Evolutionary conservation across 495 filamentous ascomycete species (phyloP).

Genomic region (Podospora bellae-mahoneyi): DNA sequence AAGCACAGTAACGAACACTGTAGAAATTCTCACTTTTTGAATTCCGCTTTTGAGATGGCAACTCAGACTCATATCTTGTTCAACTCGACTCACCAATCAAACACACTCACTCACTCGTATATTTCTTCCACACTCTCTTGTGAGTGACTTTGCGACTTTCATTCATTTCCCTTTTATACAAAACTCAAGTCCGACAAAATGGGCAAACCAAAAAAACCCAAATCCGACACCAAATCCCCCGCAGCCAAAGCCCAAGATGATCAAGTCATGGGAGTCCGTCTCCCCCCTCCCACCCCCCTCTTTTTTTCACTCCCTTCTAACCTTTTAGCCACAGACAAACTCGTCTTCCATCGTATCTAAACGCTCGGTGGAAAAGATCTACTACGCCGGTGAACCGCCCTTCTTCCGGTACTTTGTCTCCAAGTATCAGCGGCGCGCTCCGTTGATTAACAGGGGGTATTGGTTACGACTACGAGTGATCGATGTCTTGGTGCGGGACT

Average conservation of each 20-base stretch:
- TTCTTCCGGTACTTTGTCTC: slow-evolving; percentile 85
- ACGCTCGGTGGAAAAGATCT: slow-evolving; percentile 79
- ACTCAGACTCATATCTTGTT: not conserved
- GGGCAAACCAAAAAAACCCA: slow-evolving; percentile 12
- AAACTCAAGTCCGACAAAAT: not conserved
- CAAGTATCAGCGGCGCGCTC: slow-evolving; percentile 74
- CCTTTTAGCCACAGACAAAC: slow-evolving; percentile 60
- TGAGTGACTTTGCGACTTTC: not conserved
- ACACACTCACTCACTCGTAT: not conserved
- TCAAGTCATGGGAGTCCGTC: slow-evolving; percentile 65
- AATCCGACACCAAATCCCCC: slow-evolving; percentile 13
- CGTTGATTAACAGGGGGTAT: slow-evolving; percentile 84
- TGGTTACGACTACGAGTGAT: slow-evolving; percentile 81
- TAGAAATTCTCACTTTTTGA: not conserved
- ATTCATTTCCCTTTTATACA: not conserved
- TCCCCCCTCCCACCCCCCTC: not conserved
- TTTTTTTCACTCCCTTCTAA: slow-evolving; percentile 1
- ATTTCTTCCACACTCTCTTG: not conserved
- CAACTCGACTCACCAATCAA: not conserved
- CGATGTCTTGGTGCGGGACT: slow-evolving; percentile 65
- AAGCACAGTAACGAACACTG: not conserved
- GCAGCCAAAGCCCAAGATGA: slow-evolving; percentile 51
- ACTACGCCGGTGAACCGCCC: slow-evolving; percentile 63
- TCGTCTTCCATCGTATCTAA: slow-evolving; percentile 88
- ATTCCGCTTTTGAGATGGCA: not conserved